Evolutionary conservation across 805 yeast genomes (phyloP).

Genomic region (Candida sithepensis): DNA sequence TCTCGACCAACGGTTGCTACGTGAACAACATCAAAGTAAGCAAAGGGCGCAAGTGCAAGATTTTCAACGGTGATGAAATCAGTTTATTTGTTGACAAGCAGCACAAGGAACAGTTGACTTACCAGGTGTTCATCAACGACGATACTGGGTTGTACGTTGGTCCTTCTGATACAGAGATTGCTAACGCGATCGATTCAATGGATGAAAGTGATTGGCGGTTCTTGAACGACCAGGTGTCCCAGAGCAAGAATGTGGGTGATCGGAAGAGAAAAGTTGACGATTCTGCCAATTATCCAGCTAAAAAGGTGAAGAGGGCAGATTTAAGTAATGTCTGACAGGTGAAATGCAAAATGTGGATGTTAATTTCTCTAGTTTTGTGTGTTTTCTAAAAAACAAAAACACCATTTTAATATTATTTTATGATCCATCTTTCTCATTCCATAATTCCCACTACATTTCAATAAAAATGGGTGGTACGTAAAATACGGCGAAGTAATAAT

Average conservation of each 20-base stretch:
- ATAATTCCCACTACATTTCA: background rate
- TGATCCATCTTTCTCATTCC: background rate
- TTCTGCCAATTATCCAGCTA: constrained; percentile 2
- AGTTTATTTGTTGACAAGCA: constrained; percentile 62
- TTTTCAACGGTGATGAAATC: constrained; percentile 64
- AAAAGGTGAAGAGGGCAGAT: constrained; percentile 22
- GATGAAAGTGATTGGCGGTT: constrained; percentile 3
- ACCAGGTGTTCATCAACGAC: constrained; percentile 50
- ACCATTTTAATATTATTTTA: no score
- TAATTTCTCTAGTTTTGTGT: no score
- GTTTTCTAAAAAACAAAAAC: no score
- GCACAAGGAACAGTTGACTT: constrained; percentile 50
- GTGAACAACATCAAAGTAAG: constrained; percentile 60
- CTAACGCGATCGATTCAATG: background rate
- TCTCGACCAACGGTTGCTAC: constrained; percentile 75
- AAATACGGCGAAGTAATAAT: background rate
- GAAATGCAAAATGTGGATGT: no score
- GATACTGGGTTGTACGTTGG: constrained; percentile 57
- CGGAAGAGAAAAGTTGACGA: constrained; percentile 1
- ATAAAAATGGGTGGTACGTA: no score
- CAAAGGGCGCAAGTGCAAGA: constrained; percentile 55
- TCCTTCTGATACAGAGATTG: constrained; percentile 17
- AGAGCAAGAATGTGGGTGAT: background rate
- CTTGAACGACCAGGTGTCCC: background rate
- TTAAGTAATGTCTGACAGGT: constrained; percentile 12